A percentile compares a stretch with the other conserved stretches of the same genome.
These are phyloP conservation scores for Takashimella koratensis DNA, from an alignment of 1,284 basidiomycete species.

Conservation along the genomic window DNA sequence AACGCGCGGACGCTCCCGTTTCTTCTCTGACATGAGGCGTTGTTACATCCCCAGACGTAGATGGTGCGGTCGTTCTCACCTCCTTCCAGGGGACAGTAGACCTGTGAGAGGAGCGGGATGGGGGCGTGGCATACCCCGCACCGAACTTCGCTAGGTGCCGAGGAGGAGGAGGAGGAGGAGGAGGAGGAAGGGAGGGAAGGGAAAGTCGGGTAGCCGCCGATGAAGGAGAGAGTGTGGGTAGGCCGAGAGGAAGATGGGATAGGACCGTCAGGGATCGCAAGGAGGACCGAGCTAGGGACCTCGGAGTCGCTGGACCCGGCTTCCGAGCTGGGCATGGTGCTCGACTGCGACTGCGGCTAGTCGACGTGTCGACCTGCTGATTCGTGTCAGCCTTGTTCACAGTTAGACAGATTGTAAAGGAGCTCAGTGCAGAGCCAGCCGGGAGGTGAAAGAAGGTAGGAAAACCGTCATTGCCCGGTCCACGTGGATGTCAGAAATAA, in stretches of 20 bases:
- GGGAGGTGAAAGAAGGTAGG: too few species aligned
- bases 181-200: slow-evolving; percentile 26
- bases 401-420: too few species aligned
- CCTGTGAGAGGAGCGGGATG: slow-evolving; percentile 47
- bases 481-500: slow-evolving; percentile 36
- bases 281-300: slow-evolving; percentile 13
- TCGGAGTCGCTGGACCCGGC: neutral
- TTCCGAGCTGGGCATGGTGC: slow-evolving; percentile 20
- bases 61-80: slow-evolving; percentile 49
- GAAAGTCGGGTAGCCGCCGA: slow-evolving; percentile 49
- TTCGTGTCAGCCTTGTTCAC: too few species aligned
- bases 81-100: slow-evolving; percentile 48
- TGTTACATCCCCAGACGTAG: slow-evolving; percentile 46
- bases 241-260: slow-evolving; percentile 29
- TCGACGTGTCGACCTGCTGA: slow-evolving; percentile 1
- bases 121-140: slow-evolving; percentile 40
- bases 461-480: slow-evolving; percentile 4
- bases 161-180: slow-evolving; percentile 5
- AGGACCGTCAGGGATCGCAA: slow-evolving; percentile 47
- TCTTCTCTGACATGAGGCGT: slow-evolving; percentile 38
- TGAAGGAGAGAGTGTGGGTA: slow-evolving; percentile 36
- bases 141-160: slow-evolving; percentile 22
- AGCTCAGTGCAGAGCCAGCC: too few species aligned
- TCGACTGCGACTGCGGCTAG: slow-evolving; percentile 15
- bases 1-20: slow-evolving; percentile 47